Conservation (phyloP, 2,329 filamentous ascomycete species). For the Dactylella cylindrospora region DNA sequence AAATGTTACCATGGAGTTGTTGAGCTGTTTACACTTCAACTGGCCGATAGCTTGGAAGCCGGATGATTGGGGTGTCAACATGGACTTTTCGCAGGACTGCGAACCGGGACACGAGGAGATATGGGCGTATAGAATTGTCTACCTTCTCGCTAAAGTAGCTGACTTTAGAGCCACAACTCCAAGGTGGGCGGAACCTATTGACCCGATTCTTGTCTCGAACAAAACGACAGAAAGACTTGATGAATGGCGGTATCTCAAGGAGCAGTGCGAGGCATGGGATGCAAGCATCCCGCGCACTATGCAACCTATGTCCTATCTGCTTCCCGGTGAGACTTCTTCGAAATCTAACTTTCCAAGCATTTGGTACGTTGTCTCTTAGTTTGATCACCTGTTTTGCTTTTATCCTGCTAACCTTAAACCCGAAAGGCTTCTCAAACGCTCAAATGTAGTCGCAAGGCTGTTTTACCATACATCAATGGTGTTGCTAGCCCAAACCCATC, state of each 20-base stretch:
- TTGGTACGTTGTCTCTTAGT: slow-evolving; percentile 62
- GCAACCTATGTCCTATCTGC: slow-evolving; percentile 78
- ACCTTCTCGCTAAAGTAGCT: slow-evolving; percentile 80
- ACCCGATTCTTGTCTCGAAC: slow-evolving; percentile 44
- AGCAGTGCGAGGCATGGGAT: slow-evolving; percentile 82
- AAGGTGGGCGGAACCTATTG: slow-evolving; percentile 48
- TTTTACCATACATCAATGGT: slow-evolving; percentile 88
- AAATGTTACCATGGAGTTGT: slow-evolving; percentile 85
- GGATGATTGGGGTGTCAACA: slow-evolving; percentile 83
- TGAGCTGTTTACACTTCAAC: slow-evolving; percentile 82
- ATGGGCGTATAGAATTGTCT: slow-evolving; percentile 87
- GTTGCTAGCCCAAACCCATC: slow-evolving; percentile 77
- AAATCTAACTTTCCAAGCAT: slow-evolving; percentile 82
- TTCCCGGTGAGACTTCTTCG: slow-evolving; percentile 65
- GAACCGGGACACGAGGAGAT: slow-evolving; percentile 67
- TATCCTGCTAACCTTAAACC: not conserved
- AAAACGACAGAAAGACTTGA: slow-evolving; percentile 62
- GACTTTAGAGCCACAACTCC: slow-evolving; percentile 74
- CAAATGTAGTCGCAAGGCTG: slow-evolving; percentile 76
- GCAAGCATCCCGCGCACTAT: slow-evolving; percentile 77
- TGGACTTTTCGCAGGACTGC: slow-evolving; percentile 65
- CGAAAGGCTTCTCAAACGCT: slow-evolving; percentile 69
- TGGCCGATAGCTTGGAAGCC: slow-evolving; percentile 87
- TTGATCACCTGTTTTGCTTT: not conserved
- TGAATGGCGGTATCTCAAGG: slow-evolving; percentile 78